Base-by-base conservation (phyloP, 2,329 filamentous ascomycete species). In the Diaporthe ampelina region DNA sequence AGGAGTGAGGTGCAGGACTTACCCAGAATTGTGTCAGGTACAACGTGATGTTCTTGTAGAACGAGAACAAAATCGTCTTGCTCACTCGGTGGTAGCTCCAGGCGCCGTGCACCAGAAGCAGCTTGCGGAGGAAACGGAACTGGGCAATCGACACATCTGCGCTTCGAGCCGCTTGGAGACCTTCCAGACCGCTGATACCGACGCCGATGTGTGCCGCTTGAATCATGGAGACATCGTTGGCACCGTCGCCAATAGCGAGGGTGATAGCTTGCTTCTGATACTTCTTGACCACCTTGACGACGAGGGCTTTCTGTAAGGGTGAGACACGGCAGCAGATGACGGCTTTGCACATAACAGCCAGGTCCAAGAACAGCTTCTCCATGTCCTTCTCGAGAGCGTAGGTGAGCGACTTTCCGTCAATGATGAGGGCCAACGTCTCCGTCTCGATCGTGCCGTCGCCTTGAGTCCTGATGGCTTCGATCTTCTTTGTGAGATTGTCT, bases 1-100 rank as follows among this genome's bases (percentile, higher is more conserved):
- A 40, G 24, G 6, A 11, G 17, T 29, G n/a, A 3, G 40, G 24
- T 48, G 54, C 5, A 19, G 13, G 21, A 87, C 92, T 86, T 88
- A 95, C 94, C 95, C 97, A 99, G 82, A 99, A 99, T 82, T 99
- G 97, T 75, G 97, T 99, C 94, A 99, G 95, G 85, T 98, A 99
- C 76, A 99, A 88, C 26, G 95, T 93, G 78, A 98, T 98, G 85
- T 99, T 99, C 89, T 99, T 99, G 89, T 99, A 99, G 84, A 98
- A 99, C 9, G 97, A 98, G 85, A 98, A 99, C 76, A 99, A 85
- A 79, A 99, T 98, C 74, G 97, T 95, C 86, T 97, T 98, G 89
- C 94, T 96, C 82, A 99, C 93, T 74, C 97, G 94, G 82, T 98
- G 96, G 82, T 99, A 99, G 82, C 95, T 97, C 97, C 97, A 99